These are phyloP conservation scores for Schizochytrium sp. DNA, from an alignment of 108 stramenopile genomes.

Conservation along the genomic window DNA sequence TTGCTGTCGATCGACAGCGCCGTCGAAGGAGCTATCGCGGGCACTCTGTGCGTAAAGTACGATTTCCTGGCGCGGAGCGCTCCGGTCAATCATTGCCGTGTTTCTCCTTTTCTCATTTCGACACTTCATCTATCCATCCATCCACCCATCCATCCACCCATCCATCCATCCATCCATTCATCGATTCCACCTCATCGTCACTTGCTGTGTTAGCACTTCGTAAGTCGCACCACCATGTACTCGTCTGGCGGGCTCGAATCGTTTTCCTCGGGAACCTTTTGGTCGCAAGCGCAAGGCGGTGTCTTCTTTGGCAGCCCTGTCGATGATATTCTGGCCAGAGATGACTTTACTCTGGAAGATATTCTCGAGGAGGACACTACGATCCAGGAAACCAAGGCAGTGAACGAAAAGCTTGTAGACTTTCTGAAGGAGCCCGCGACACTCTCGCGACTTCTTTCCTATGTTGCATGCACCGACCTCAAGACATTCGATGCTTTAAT, in stretches of 20 bases:
- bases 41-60: not conserved
- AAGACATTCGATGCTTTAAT: not conserved
- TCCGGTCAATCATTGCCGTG: too few species aligned
- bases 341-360: not conserved
- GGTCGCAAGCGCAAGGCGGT: not conserved
- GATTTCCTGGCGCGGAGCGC: too few species aligned
- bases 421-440: not conserved
- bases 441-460: not conserved
- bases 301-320: not conserved
- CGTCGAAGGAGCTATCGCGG: not conserved
- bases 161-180: too few species aligned
- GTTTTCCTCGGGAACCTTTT: not conserved
- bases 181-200: too few species aligned
- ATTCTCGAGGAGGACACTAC: slow-evolving; percentile 6
- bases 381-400: slow-evolving; percentile 7
- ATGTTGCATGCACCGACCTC: not conserved
- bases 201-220: not conserved
- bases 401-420: not conserved
- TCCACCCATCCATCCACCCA: too few species aligned
- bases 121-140: too few species aligned
- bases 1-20: too few species aligned
- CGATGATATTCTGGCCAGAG: not conserved
- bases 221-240: not conserved
- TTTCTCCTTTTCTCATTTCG: too few species aligned
- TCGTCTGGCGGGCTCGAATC: not conserved